Evolutionary conservation across 306 rosid genomes (phyloP).

Genomic region (Fagus crenata): DNA sequence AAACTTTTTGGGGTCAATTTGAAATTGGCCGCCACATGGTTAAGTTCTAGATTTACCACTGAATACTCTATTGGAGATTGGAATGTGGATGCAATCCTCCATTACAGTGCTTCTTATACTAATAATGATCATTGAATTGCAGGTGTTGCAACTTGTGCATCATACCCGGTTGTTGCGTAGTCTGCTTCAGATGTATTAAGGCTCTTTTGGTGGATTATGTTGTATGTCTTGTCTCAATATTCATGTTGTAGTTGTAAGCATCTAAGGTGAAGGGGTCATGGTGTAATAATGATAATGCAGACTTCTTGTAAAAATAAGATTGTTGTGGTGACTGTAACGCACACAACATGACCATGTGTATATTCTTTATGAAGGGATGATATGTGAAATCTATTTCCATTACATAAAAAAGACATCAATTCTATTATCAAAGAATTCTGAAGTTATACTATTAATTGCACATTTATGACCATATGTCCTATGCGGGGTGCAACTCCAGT

Average conservation of each 20-base stretch:
- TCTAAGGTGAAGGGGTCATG: conserved; percentile 22
- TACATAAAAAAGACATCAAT: background rate
- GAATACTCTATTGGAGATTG: background rate
- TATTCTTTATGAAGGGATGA: background rate
- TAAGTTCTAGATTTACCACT: background rate
- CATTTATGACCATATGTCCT: too few species aligned
- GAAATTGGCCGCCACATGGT: background rate
- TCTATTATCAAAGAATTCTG: too few species aligned
- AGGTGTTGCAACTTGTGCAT: conserved; percentile 96
- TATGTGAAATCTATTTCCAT: background rate
- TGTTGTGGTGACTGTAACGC: background rate
- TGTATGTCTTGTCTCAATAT: conserved; percentile 10
- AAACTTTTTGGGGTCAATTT: background rate
- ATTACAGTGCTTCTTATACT: conserved; percentile 19
- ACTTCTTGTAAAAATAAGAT: conserved; percentile 33
- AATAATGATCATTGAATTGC: conserved; percentile 20
- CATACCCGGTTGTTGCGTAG: conserved; percentile 77
- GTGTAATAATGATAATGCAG: conserved; percentile 16
- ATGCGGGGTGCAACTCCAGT: too few species aligned
- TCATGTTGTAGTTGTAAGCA: conserved; percentile 11
- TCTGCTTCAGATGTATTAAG: conserved; percentile 11
- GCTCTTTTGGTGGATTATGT: conserved; percentile 12
- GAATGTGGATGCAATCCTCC: conserved; percentile 9
- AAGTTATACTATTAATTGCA: too few species aligned
- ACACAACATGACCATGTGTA: background rate